Base-by-base conservation (phyloP, 1,284 basidiomycete genomes). In the Trichosporon sp. region DNA sequence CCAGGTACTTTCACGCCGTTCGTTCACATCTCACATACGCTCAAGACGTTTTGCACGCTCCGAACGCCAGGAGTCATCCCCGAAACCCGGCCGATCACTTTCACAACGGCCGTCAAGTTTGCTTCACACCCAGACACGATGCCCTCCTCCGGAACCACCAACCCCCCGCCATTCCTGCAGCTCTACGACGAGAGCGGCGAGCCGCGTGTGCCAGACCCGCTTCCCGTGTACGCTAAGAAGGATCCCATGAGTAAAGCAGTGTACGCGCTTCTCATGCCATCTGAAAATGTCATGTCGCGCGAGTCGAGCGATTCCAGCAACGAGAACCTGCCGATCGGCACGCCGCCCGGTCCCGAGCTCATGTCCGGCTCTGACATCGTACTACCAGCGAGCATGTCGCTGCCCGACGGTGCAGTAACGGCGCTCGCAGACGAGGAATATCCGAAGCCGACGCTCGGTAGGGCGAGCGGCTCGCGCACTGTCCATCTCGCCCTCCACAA, bases 141-240 rank as follows among this genome's bases (percentile, higher is more conserved):
- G 12, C 59, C 59, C 4, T n/a, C 59, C 32, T 63, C 59, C 5
- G 59, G 59, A 14, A 1, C 31, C 16, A 14, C 11, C 16, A 63
- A 63, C 32, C 59, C 59, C n/a, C 59, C 59, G 16, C 59, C 59
- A 2, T 63, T 63, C 32, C 59, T 63, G 59, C 31, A 37, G 59
- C 35, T 63, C 5, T 63, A 63, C 32, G 59, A 63, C 32, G 59
- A 63, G 59, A 35, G 59, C 32, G 59, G 59, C 14, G 59, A 63
- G 59, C 59, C 59, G 7, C 59, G 59, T 14, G 14, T 63, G 14
- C 59, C 59, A 1, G 59, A 63, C 14, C 59, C 59, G 2, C 59
- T 63, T n/a, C 59, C 59, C 16, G 31, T 63, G 31, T 63, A 63
- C 59, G 35, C 59, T 2, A 37, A 35, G 14, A 35, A 35, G 14